A percentile compares a stretch with the other conserved stretches of the same genome.
Conservation (phyloP, 2,329 filamentous ascomycete genomes). For the Lecanoromycetidae sp. region DNA sequence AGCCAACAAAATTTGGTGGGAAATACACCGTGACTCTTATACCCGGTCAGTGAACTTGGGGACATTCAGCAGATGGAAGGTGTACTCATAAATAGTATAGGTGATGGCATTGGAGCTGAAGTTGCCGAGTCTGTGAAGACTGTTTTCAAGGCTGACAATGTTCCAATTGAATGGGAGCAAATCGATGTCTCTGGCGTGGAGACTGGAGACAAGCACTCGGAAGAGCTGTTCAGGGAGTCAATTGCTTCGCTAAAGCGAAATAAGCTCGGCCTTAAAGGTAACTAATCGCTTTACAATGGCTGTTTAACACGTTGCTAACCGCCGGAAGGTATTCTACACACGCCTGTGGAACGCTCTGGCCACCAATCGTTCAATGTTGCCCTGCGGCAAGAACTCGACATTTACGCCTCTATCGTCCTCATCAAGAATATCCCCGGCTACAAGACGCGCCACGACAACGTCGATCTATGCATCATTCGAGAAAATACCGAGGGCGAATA, state of each 20-base stretch:
- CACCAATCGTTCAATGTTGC: conserved; percentile 99
- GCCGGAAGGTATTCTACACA: conserved; percentile 67
- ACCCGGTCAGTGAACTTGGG: conserved; percentile 51
- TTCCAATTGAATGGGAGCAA: conserved; percentile 97
- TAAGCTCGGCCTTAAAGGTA: conserved; percentile 94
- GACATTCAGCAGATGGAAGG: not conserved
- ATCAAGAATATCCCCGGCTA: conserved; percentile 99
- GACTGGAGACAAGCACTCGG: conserved; percentile 71
- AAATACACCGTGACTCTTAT: conserved; percentile 99
- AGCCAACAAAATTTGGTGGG: conserved; percentile 95
- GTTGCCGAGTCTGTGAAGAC: conserved; percentile 97
- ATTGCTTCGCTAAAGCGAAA: conserved; percentile 94
- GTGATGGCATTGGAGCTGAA: conserved; percentile 94
- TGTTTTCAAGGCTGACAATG: conserved; percentile 98
- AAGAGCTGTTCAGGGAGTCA: conserved; percentile 90
- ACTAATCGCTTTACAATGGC: not conserved
- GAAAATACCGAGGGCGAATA: conserved; percentile 99
- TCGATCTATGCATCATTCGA: conserved; percentile 98
- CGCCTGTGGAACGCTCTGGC: conserved; percentile 87
- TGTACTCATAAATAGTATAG: conserved; percentile 26
- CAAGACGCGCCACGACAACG: conserved; percentile 89
- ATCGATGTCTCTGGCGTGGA: conserved; percentile 89
- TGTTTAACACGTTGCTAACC: not conserved
- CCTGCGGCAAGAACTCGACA: conserved; percentile 96
- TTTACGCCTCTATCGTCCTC: conserved; percentile 93